Percentiles rank a stretch among this genome's conserved stretches.
phyloP scores from a whole-genome alignment of 2,329 filamentous ascomycete species.

The Penicillium sp. region DNA sequence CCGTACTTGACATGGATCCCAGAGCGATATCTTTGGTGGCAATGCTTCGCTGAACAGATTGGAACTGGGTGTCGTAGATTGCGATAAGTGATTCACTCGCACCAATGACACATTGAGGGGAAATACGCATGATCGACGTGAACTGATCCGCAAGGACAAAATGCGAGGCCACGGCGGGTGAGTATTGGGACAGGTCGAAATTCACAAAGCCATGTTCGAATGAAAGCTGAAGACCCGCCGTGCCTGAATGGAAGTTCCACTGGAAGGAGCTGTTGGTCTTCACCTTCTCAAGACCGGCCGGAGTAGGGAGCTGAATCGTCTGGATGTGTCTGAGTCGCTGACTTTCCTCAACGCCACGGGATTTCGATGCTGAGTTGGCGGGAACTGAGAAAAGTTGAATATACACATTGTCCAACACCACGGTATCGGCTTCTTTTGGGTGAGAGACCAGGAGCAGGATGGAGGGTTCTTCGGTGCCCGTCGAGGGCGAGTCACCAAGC shows the following conservation, averaged over 20 bases:
- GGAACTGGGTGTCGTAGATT: constrained; percentile 44
- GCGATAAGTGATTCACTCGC: constrained; percentile 38
- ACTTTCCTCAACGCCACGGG: constrained; percentile 19
- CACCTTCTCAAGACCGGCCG: constrained; percentile 24
- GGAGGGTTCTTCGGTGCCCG: constrained; percentile 28
- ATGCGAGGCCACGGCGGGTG: constrained; percentile 33
- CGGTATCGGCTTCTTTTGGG: constrained; percentile 23
- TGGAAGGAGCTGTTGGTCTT: constrained; percentile 20
- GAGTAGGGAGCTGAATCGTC: constrained; percentile 30
- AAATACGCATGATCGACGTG: constrained; percentile 40
- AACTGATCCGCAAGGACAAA: constrained; percentile 36
- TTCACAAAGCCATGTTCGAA: constrained; percentile 37
- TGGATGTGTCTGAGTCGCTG: constrained; percentile 35
- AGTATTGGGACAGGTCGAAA: constrained; percentile 40
- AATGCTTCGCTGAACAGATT: constrained; percentile 41
- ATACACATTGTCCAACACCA: constrained; percentile 32
- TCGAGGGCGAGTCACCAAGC: constrained; percentile 26
- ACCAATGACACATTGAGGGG: constrained; percentile 38
- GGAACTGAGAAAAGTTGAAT: constrained; percentile 38
- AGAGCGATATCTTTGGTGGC: constrained; percentile 27
- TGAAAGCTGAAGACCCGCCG: constrained; percentile 36
- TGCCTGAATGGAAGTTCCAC: constrained; percentile 38
- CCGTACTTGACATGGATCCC: constrained; percentile 15
- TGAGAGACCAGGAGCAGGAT: constrained; percentile 38
- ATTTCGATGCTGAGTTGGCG: constrained; percentile 17